phyloP scores from a whole-genome alignment of 148 eudicot species.

The Talinum fruticosum region DNA sequence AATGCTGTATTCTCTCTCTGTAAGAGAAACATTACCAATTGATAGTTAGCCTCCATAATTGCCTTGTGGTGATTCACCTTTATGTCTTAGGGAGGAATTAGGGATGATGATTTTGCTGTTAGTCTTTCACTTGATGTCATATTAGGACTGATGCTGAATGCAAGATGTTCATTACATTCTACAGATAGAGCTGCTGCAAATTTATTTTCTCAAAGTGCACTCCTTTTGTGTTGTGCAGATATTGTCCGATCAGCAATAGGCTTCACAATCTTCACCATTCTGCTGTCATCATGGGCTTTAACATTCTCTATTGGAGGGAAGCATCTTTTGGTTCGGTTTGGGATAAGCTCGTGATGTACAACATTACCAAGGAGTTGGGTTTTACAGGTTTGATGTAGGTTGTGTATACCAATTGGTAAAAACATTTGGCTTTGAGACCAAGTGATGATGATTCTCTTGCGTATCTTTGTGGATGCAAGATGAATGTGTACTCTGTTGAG shows the following conservation, averaged over 20 bases:
- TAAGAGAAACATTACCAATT: too few species aligned
- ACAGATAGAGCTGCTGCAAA: not conserved
- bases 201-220: not conserved
- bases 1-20: too few species aligned
- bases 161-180: not conserved
- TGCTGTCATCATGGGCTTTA: conserved; percentile 76
- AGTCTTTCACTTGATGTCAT: not conserved
- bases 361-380: conserved; percentile 75
- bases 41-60: too few species aligned
- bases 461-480: too few species aligned
- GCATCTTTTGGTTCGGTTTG: conserved; percentile 66
- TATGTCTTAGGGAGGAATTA: too few species aligned
- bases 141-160: not conserved
- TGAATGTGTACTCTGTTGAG: too few species aligned
- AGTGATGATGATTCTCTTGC: too few species aligned
- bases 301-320: conserved; percentile 87
- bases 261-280: conserved; percentile 47
- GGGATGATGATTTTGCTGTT: not conserved
- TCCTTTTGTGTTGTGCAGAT: conserved; percentile 41
- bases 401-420: too few species aligned
- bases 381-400: too few species aligned
- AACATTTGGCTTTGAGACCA: too few species aligned
- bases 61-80: too few species aligned
- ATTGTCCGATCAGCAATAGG: conserved; percentile 81
- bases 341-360: conserved; percentile 81